Evolutionary conservation across 2,329 filamentous ascomycete species (phyloP).

Genomic region (Ascosphaera apis): DNA sequence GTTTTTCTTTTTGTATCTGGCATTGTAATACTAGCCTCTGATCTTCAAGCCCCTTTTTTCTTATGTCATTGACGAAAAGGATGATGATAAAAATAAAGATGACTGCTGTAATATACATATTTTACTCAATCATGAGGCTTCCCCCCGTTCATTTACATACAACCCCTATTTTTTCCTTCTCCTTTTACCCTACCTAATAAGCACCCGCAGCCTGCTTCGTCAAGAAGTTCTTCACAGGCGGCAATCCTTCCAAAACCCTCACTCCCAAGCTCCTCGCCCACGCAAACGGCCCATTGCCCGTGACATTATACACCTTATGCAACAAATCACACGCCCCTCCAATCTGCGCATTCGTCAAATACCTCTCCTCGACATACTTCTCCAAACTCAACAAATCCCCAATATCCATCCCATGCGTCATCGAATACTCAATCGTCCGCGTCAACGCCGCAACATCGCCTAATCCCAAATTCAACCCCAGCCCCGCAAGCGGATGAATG

Average conservation of each 20-base stretch:
- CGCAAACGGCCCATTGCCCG: constrained; percentile 52
- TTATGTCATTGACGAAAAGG: no score
- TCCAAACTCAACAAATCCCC: constrained; percentile 60
- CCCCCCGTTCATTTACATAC: no score
- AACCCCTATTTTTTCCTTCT: not conserved
- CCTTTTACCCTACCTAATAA: not conserved
- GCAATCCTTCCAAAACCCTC: constrained; percentile 48
- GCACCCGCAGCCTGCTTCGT: constrained; percentile 42
- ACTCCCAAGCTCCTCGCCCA: constrained; percentile 57
- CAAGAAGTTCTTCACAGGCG: constrained; percentile 57
- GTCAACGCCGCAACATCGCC: constrained; percentile 66
- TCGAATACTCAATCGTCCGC: constrained; percentile 49
- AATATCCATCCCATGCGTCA: constrained; percentile 68
- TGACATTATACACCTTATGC: constrained; percentile 70
- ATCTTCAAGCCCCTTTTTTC: no score
- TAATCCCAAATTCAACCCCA: constrained; percentile 83
- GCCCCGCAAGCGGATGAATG: constrained; percentile 79
- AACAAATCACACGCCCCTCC: constrained; percentile 64
- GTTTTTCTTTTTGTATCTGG: not conserved
- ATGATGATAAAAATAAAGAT: no score
- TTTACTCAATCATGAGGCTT: no score
- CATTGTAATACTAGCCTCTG: not conserved
- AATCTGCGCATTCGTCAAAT: constrained; percentile 60
- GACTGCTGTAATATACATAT: no score
- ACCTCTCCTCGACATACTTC: constrained; percentile 58